phyloP scores from a whole-genome alignment of 2,329 filamentous ascomycete species.

The Whalleya microplaca region DNA sequence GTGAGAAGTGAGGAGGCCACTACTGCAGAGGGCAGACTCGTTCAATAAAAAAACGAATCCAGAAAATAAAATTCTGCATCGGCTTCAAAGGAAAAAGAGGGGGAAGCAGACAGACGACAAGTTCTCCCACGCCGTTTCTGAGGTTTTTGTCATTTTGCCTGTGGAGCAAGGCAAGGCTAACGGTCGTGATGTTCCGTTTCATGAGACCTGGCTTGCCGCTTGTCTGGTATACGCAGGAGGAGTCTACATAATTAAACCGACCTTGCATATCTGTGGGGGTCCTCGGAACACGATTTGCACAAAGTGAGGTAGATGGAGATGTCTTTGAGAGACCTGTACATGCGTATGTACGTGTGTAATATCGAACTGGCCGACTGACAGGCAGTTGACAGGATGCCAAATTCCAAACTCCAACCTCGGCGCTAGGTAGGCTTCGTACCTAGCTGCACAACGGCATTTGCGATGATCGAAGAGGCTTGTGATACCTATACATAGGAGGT shows the following conservation, averaged over 20 bases:
- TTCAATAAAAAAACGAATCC: not conserved
- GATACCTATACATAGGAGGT: not conserved
- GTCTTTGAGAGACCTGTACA: not conserved
- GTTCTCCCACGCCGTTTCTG: not conserved
- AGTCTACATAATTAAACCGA: constrained; percentile 11
- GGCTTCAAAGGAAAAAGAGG: constrained; percentile 20
- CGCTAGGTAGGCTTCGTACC: not conserved
- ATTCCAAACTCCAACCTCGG: too few species aligned
- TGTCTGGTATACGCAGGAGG: constrained; percentile 7
- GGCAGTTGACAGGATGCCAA: not conserved
- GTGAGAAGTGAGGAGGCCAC: constrained; percentile 9
- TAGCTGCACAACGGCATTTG: not conserved
- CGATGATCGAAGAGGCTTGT: constrained; percentile 2
- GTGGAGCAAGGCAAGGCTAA: constrained; percentile 16
- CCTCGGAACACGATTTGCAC: constrained; percentile 4
- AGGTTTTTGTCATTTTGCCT: constrained; percentile 9
- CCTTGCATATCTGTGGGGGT: constrained; percentile 18
- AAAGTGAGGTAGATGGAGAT: not conserved
- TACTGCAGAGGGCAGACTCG: constrained; percentile 24
- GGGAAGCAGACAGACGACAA: constrained; percentile 10
- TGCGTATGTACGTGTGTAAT: not conserved
- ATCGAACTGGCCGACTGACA: not conserved
- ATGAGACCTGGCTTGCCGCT: constrained; percentile 12
- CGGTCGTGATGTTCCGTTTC: constrained; percentile 8
- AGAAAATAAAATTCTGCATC: constrained; percentile 17